These are phyloP conservation scores for Lasiosphaeriaceae sp. DNA, from an alignment of 495 filamentous ascomycete species.

Conservation along the genomic window DNA sequence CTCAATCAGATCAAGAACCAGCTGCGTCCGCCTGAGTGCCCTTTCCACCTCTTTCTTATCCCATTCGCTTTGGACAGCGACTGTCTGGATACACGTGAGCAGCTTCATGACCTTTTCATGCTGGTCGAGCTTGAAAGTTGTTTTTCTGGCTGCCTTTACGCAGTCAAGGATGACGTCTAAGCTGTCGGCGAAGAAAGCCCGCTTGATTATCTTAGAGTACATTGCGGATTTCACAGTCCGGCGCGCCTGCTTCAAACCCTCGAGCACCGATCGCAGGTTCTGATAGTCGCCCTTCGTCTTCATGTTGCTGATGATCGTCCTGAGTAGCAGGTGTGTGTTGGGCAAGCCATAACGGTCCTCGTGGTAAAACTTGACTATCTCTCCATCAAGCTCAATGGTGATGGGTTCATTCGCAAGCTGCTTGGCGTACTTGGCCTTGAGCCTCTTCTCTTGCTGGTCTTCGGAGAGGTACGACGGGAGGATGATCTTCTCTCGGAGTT, in stretches of 20 bases:
- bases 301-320: conserved; percentile 47
- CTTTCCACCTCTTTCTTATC: conserved; percentile 34
- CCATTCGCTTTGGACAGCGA: too few relatives aligned
- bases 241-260: conserved; percentile 48
- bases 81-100: conserved; percentile 47
- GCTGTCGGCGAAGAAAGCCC: conserved; percentile 33
- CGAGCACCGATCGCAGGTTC: conserved; percentile 56
- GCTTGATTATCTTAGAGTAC: conserved; percentile 40
- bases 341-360: conserved; percentile 36
- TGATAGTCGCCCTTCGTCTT: conserved; percentile 53
- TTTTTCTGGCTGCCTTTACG: conserved; percentile 42
- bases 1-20: conserved; percentile 51
- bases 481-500: conserved; percentile 61
- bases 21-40: conserved; percentile 43
- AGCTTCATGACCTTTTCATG: conserved; percentile 40
- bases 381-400: conserved; percentile 55
- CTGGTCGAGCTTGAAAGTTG: conserved; percentile 47
- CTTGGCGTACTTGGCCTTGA: conserved; percentile 45
- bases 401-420: conserved; percentile 56
- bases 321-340: conserved; percentile 32
- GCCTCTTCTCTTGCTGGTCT: conserved; percentile 54
- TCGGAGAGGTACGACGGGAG: conserved; percentile 57
- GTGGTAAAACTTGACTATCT: conserved; percentile 52
- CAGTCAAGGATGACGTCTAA: conserved; percentile 51
- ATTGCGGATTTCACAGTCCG: conserved; percentile 26